A percentile compares a stretch with the other conserved stretches of the same genome.
Evolutionary conservation across 345 rosid species (phyloP).

Genomic region (Brassica incana): DNA sequence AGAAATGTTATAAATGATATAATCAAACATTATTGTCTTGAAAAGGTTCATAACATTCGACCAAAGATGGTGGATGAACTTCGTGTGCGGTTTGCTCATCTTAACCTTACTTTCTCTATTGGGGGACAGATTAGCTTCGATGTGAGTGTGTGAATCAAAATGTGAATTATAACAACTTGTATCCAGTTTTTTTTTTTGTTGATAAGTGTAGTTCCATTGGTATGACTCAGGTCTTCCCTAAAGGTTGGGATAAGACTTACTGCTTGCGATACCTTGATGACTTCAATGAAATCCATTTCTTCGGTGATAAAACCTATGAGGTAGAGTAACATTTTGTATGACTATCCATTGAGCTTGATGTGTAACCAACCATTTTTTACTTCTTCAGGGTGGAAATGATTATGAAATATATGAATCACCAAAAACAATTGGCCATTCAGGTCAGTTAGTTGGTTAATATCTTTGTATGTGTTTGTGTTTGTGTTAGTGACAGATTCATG

Average conservation of each 20-base stretch:
- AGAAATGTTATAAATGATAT: neutral
- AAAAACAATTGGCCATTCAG: constrained; percentile 83
- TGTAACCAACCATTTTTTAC: neutral
- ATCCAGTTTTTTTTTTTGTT: no score
- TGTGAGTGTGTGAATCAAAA: constrained; percentile 47
- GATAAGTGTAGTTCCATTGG: neutral
- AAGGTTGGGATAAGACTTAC: constrained; percentile 99
- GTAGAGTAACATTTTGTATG: constrained; percentile 33
- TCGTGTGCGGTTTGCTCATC: constrained; percentile 84
- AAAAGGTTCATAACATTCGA: constrained; percentile 76
- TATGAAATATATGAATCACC: constrained; percentile 87
- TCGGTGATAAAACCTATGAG: constrained; percentile 98
- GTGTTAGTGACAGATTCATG: neutral
- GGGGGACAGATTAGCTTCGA: constrained; percentile 99
- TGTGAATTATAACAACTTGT: neutral
- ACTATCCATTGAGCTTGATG: neutral
- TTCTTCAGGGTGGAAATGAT: constrained; percentile 87
- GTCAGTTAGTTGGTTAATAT: constrained; percentile 42
- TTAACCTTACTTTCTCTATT: constrained; percentile 89
- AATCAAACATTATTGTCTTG: constrained; percentile 34
- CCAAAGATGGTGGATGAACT: constrained; percentile 79
- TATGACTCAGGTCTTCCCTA: constrained; percentile 76
- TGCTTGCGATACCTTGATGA: constrained; percentile 85
- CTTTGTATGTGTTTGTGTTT: neutral
- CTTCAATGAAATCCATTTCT: constrained; percentile 89